Conservation (phyloP, 352 stramenopile species). For the Blastocystis sp. region DNA sequence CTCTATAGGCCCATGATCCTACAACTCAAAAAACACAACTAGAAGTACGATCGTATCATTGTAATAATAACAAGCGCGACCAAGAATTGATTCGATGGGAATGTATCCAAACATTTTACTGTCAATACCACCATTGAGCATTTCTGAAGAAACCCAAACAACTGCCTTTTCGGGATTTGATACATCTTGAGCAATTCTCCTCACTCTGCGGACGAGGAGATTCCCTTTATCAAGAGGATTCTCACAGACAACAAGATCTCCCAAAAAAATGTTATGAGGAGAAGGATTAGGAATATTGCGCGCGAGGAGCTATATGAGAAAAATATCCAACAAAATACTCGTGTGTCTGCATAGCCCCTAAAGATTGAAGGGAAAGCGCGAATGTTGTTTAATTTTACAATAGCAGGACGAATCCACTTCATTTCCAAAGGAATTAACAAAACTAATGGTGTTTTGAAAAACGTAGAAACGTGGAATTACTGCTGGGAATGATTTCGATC, state of each 20-base stretch:
- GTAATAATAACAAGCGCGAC: conserved; percentile 39
- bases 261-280: background rate
- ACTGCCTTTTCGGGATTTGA: background rate
- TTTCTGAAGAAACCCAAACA: conserved; percentile 46
- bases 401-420: conserved; percentile 51
- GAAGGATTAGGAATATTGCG: conserved; percentile 5
- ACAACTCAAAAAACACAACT: background rate
- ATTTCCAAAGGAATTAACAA: background rate
- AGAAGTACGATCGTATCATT: background rate
- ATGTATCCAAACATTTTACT: conserved; percentile 13
- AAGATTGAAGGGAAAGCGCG: conserved; percentile 56
- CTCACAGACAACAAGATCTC: conserved; percentile 36
- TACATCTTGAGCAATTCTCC: background rate
- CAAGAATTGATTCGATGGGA: conserved; percentile 54
- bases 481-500: background rate
- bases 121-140: conserved; percentile 35
- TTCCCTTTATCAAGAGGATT: conserved; percentile 22
- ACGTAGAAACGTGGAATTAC: conserved; percentile 27
- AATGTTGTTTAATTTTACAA: conserved; percentile 60
- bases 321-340: background rate
- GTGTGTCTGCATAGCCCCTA: conserved; percentile 28
- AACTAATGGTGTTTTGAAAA: background rate
- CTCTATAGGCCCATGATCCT: conserved; percentile 42
- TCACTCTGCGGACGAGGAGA: conserved; percentile 5
- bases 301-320: background rate